phyloP scores from a whole-genome alignment of 352 stramenopile species.

The Globisporangium cylindrosporum region DNA sequence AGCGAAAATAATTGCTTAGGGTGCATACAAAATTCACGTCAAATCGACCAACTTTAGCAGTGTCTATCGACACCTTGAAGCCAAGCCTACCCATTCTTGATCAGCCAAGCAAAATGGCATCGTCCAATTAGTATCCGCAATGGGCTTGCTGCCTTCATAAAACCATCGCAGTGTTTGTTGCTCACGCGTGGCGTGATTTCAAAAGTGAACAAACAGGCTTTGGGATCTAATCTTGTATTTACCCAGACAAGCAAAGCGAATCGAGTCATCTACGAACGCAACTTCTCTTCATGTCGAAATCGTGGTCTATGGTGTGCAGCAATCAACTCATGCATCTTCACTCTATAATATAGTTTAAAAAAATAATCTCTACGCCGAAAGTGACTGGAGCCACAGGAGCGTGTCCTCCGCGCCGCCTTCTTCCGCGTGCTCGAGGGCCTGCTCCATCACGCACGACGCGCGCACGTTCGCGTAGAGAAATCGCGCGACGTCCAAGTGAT shows the following conservation, averaged over 20 bases:
- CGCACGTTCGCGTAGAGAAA: slow-evolving; percentile 47
- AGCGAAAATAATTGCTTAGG: not conserved
- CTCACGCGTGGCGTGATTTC: too few species aligned
- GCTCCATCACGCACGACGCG: slow-evolving; percentile 43
- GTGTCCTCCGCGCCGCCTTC: slow-evolving; percentile 64
- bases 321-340: not conserved
- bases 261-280: not conserved
- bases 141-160: too few species aligned
- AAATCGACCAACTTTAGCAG: not conserved
- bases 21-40: not conserved
- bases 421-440: slow-evolving; percentile 59
- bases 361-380: slow-evolving; percentile 10
- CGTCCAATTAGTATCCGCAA: not conserved
- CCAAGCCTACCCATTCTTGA: too few species aligned
- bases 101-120: not conserved
- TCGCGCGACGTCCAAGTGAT: slow-evolving; percentile 55
- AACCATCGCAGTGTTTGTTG: too few species aligned
- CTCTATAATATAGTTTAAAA: slow-evolving; percentile 14
- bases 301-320: not conserved
- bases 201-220: too few species aligned
- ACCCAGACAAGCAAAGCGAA: not conserved
- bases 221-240: not conserved
- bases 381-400: slow-evolving; percentile 50
- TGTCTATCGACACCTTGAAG: not conserved
- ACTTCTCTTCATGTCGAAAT: not conserved